Evolutionary conservation across 192 early-diverging fungal species (phyloP).

Genomic region (Coemansia nantahalensis): DNA sequence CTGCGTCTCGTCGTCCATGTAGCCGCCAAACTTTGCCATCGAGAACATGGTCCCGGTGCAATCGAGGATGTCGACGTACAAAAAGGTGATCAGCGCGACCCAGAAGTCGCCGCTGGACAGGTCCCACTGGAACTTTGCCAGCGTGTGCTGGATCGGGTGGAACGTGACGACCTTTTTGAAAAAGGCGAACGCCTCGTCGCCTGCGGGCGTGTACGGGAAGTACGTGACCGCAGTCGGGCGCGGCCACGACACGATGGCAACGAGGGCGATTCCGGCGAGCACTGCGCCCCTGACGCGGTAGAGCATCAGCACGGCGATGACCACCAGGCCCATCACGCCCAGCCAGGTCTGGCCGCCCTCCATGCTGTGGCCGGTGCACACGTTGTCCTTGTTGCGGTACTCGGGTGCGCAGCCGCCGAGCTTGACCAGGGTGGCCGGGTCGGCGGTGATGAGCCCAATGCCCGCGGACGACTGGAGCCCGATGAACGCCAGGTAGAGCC

Average conservation of each 20-base stretch:
- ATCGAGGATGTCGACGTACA: constrained; percentile 86
- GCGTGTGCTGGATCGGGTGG: constrained; percentile 59
- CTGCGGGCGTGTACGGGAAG: constrained; percentile 66
- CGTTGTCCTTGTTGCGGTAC: constrained; percentile 58
- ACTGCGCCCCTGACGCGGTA: constrained; percentile 71
- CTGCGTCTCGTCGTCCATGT: constrained; percentile 66
- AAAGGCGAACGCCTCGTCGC: constrained; percentile 62
- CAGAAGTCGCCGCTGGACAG: constrained; percentile 62
- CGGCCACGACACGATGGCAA: constrained; percentile 73
- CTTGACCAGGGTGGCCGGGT: constrained; percentile 64
- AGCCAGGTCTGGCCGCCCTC: constrained; percentile 64
- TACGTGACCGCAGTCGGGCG: constrained; percentile 66
- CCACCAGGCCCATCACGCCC: constrained; percentile 68
- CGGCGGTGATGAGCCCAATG: constrained; percentile 68
- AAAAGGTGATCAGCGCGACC: constrained; percentile 79
- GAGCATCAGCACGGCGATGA: constrained; percentile 63
- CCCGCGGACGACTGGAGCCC: constrained; percentile 78
- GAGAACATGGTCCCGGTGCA: constrained; percentile 84
- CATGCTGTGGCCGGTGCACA: constrained; percentile 61
- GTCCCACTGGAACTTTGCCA: constrained; percentile 64
- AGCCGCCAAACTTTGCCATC: constrained; percentile 80
- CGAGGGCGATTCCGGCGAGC: constrained; percentile 67
- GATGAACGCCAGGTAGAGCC: constrained; percentile 76
- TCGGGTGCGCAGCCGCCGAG: constrained; percentile 65
- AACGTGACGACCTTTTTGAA: constrained; percentile 72